phyloP scores from a whole-genome alignment of 441 rosid genomes.

The Populus hybrid region DNA sequence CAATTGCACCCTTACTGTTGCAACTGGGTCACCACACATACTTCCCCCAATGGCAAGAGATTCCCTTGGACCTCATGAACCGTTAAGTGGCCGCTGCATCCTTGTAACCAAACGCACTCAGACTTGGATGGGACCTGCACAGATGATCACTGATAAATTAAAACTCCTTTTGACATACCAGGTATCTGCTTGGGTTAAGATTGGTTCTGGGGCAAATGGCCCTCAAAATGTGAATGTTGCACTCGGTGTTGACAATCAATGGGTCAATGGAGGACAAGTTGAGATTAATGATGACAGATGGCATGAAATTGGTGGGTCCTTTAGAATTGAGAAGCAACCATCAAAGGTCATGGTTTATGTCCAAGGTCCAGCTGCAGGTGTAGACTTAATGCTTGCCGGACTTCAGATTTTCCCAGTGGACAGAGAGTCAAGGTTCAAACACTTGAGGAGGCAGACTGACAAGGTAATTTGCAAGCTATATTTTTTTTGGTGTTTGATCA shows the following conservation, averaged over 20 bases:
- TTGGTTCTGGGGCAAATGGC: slow-evolving; percentile 50
- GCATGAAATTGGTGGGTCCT: slow-evolving; percentile 84
- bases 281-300: slow-evolving; percentile 65
- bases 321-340: slow-evolving; percentile 87
- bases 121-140: slow-evolving; percentile 97
- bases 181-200: slow-evolving; percentile 89
- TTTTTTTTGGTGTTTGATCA: slow-evolving; percentile 10
- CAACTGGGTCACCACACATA: slow-evolving; percentile 74
- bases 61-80: slow-evolving; percentile 63
- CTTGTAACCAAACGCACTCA: slow-evolving; percentile 67
- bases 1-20: slow-evolving; percentile 56
- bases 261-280: slow-evolving; percentile 89
- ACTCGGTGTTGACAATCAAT: slow-evolving; percentile 75
- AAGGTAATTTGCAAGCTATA: slow-evolving; percentile 41
- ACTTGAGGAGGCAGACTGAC: slow-evolving; percentile 58
- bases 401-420: slow-evolving; percentile 82
- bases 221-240: slow-evolving; percentile 86
- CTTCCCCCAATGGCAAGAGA: slow-evolving; percentile 89
- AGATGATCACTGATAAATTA: slow-evolving; percentile 71
- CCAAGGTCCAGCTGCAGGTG: slow-evolving; percentile 83
- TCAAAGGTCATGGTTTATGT: slow-evolving; percentile 68
- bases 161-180: slow-evolving; percentile 83
- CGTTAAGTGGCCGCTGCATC: slow-evolving; percentile 67
- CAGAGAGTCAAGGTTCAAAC: slow-evolving; percentile 53
- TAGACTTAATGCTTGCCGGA: slow-evolving; percentile 76